phyloP scores from a whole-genome alignment of 805 yeast genomes.

The Saccharomycopsis babjevae region DNA sequence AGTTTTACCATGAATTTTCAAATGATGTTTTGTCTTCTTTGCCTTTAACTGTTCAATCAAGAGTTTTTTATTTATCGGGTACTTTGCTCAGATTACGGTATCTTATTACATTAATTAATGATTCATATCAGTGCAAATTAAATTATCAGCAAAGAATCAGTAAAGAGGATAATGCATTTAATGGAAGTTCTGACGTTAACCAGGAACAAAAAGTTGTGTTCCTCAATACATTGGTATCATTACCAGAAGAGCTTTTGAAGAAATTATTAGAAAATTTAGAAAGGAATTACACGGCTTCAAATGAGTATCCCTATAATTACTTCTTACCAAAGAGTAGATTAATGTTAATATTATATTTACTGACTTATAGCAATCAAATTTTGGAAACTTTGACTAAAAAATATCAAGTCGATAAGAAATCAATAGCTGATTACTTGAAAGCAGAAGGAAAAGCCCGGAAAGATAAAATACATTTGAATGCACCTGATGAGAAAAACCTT shows the following conservation, averaged over 20 bases:
- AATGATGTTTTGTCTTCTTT: conserved; percentile 40
- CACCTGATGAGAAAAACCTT: neutral
- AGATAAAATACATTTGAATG: neutral
- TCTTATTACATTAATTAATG: conserved; percentile 43
- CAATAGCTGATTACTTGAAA: neutral
- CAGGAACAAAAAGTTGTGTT: neutral
- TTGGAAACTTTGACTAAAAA: conserved; percentile 12
- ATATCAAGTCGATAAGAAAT: conserved; percentile 1
- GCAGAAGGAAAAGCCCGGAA: neutral
- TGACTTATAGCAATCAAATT: conserved; percentile 51
- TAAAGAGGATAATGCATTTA: neutral
- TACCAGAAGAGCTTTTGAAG: conserved; percentile 32
- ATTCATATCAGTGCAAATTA: conserved; percentile 32
- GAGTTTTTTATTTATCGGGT: conserved; percentile 58
- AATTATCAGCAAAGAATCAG: neutral
- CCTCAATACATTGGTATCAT: conserved; percentile 15
- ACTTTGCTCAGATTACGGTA: conserved; percentile 48
- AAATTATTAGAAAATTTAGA: conserved; percentile 20
- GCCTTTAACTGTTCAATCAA: conserved; percentile 47
- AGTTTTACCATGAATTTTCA: conserved; percentile 36
- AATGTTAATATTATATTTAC: conserved; percentile 48
- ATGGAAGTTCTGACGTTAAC: neutral
- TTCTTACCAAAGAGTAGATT: conserved; percentile 44
- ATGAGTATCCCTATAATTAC: conserved; percentile 35
- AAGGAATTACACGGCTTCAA: conserved; percentile 23